phyloP scores from a whole-genome alignment of 1,284 basidiomycete genomes.

The Trichosporon sp. region DNA sequence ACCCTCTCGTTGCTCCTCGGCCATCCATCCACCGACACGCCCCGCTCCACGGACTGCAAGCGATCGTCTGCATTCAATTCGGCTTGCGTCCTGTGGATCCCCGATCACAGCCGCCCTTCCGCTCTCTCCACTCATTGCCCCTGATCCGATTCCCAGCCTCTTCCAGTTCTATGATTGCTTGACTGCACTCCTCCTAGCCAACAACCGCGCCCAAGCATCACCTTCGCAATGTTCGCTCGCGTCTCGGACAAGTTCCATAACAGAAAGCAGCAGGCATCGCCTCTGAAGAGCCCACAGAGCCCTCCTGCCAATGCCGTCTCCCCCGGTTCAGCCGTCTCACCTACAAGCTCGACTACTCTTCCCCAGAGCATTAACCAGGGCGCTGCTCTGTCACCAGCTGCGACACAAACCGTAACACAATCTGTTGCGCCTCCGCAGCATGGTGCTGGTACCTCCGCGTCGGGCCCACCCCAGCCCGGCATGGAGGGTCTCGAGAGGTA shows the following conservation, averaged over 20 bases:
- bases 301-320: constrained; percentile 23
- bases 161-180: neutral
- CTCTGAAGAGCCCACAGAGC: constrained; percentile 27
- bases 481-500: constrained; percentile 6
- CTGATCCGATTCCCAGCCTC: neutral
- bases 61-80: too few relatives aligned
- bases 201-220: neutral
- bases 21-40: constrained; percentile 19
- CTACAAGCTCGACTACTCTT: neutral
- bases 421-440: constrained; percentile 20
- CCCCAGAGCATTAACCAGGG: neutral
- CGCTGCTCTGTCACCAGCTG: neutral
- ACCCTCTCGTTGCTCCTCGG: neutral
- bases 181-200: neutral
- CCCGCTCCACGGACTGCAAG: too few relatives aligned
- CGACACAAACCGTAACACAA: neutral
- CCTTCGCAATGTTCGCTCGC: constrained; percentile 45
- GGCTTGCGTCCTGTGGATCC: neutral
- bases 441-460: neutral
- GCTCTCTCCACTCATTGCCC: neutral
- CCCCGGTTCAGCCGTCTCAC: constrained; percentile 26
- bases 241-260: constrained; percentile 54
- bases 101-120: neutral
- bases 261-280: constrained; percentile 44
- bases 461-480: neutral